phyloP scores from a whole-genome alignment of 2,329 filamentous ascomycete genomes.

The Colletotrichum siamense region DNA sequence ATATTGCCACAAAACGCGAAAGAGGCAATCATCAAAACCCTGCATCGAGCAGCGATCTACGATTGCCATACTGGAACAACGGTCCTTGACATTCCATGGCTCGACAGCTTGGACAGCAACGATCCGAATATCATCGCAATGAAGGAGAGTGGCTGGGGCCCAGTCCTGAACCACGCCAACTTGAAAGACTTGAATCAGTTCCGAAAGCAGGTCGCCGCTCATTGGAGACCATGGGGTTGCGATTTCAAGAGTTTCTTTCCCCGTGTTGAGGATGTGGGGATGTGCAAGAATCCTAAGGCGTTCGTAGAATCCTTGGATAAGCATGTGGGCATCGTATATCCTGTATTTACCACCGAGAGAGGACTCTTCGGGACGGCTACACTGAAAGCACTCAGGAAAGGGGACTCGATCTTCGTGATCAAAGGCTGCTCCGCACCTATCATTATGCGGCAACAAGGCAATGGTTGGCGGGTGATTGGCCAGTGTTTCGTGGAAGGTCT shows the following conservation, averaged over 20 bases:
- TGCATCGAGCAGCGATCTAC: background rate
- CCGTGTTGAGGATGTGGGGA: background rate
- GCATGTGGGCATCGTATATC: constrained; percentile 8
- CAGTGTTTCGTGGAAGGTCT: constrained; percentile 15
- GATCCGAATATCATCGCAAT: background rate
- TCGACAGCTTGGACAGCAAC: background rate
- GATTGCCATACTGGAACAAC: background rate
- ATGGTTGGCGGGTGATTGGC: background rate
- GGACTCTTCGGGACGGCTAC: background rate
- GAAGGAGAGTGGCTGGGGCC: background rate
- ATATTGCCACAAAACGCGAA: background rate
- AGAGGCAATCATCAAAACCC: background rate
- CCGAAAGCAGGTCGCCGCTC: background rate
- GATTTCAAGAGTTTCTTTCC: background rate
- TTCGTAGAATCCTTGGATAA: constrained; percentile 7
- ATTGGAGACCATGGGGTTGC: background rate
- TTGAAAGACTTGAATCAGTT: constrained; percentile 1
- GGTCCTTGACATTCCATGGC: constrained; percentile 9
- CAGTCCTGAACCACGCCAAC: constrained; percentile 7
- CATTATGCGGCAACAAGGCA: background rate
- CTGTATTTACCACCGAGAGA: background rate
- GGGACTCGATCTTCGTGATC: background rate
- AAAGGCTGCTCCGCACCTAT: constrained; percentile 2
- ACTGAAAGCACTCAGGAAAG: background rate
- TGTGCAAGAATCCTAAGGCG: background rate